phyloP scores from a whole-genome alignment of 805 yeast species.

The Saccharomycodes ludwigii region DNA sequence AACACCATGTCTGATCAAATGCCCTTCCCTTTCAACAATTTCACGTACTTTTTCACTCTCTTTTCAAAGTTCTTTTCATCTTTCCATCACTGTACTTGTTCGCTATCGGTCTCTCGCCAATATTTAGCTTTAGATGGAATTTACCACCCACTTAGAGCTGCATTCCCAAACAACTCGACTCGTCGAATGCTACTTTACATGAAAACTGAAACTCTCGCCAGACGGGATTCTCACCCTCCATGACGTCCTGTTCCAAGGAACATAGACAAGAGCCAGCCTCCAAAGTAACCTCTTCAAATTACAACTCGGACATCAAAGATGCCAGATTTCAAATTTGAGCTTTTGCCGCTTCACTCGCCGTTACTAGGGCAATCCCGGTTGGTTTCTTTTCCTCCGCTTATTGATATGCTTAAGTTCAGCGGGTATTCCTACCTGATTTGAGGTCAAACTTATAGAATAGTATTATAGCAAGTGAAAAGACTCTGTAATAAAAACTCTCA shows the following conservation, averaged over 20 bases:
- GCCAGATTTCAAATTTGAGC: constrained; percentile 33
- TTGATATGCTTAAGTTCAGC: constrained; percentile 35
- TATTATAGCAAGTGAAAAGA: no score
- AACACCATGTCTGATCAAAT: constrained; percentile 27
- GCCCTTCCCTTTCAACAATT: constrained; percentile 34
- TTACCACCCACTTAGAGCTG: constrained; percentile 26
- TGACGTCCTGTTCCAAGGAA: constrained; percentile 30
- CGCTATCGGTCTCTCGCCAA: constrained; percentile 37
- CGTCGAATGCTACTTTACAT: constrained; percentile 22
- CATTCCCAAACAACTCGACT: constrained; percentile 26
- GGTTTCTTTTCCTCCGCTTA: constrained; percentile 36
- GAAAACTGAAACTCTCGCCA: constrained; percentile 20
- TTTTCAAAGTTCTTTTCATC: constrained; percentile 33
- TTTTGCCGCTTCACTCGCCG: constrained; percentile 30
- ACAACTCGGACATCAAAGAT: constrained; percentile 28
- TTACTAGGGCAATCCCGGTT: constrained; percentile 33
- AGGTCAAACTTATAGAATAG: constrained; percentile 24
- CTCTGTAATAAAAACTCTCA: no score
- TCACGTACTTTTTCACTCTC: constrained; percentile 34
- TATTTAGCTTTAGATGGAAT: constrained; percentile 33
- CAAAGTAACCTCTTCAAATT: constrained; percentile 27
- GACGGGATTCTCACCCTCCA: constrained; percentile 33
- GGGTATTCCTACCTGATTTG: constrained; percentile 29
- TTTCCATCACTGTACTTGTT: constrained; percentile 35
- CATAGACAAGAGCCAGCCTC: constrained; percentile 25